Evolutionary conservation across 108 stramenopile genomes (phyloP).

Genomic region (Skeletonema potamos): DNA sequence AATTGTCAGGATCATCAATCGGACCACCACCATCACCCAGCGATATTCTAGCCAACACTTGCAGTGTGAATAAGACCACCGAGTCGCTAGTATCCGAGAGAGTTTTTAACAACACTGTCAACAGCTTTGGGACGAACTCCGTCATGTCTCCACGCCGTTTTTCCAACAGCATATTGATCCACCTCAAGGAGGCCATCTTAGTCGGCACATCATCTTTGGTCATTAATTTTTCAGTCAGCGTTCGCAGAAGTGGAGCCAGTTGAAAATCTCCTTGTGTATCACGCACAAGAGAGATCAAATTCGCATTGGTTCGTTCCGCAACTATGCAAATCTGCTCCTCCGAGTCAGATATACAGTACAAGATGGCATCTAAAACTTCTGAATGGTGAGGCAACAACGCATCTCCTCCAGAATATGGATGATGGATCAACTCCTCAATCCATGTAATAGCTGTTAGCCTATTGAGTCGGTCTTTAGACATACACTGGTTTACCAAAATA

Average conservation of each 20-base stretch:
- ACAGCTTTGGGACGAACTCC: slow-evolving; percentile 77
- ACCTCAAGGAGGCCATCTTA: slow-evolving; percentile 89
- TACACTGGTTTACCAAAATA: slow-evolving; percentile 93
- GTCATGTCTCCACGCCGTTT: slow-evolving; percentile 93
- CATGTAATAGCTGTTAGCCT: slow-evolving; percentile 94
- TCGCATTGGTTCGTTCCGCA: slow-evolving; percentile 88
- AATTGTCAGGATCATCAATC: slow-evolving; percentile 32
- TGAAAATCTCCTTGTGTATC: slow-evolving; percentile 77
- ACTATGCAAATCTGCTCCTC: slow-evolving; percentile 91
- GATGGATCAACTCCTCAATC: slow-evolving; percentile 93
- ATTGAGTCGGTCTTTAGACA: slow-evolving; percentile 91
- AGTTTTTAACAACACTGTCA: slow-evolving; percentile 91
- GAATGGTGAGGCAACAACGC: slow-evolving; percentile 88
- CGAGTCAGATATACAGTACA: slow-evolving; percentile 89
- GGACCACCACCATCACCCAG: slow-evolving; percentile 44
- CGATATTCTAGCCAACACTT: slow-evolving; percentile 92
- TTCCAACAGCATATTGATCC: slow-evolving; percentile 98
- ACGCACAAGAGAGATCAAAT: slow-evolving; percentile 83
- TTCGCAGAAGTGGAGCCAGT: slow-evolving; percentile 82
- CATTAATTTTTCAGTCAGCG: slow-evolving; percentile 83
- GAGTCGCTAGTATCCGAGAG: slow-evolving; percentile 91
- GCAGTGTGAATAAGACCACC: slow-evolving; percentile 90
- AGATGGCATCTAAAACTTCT: slow-evolving; percentile 89
- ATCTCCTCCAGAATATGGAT: slow-evolving; percentile 90
- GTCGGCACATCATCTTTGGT: slow-evolving; percentile 92